Evolutionary conservation across 257 asterid genomes (phyloP).

Genomic region (Solanum chiquidenum): DNA sequence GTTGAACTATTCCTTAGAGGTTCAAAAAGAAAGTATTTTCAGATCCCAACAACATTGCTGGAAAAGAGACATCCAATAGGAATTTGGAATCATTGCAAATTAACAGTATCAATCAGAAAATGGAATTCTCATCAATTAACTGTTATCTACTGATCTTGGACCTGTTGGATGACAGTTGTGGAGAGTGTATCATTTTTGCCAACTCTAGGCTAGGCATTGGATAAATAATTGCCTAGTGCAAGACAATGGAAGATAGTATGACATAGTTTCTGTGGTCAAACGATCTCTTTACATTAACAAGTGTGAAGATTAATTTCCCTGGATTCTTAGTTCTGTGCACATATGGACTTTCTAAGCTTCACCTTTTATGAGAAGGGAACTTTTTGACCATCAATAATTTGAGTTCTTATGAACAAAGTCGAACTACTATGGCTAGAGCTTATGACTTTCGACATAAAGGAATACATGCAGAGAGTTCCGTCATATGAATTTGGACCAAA

Average conservation of each 20-base stretch:
- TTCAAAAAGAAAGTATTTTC: not conserved
- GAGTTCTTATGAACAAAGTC: not conserved
- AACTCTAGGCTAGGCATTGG: not conserved
- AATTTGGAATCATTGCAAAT: not conserved
- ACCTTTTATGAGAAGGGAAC: not conserved
- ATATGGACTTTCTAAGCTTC: not conserved
- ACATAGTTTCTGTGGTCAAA: not conserved
- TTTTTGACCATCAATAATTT: not conserved
- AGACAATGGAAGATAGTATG: not conserved
- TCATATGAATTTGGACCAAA: not conserved
- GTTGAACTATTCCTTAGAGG: not conserved
- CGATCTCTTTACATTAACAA: not conserved
- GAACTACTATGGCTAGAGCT: not conserved
- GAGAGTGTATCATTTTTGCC: not conserved
- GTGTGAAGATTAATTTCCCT: not conserved
- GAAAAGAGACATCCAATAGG: not conserved
- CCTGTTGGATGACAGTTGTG: not conserved
- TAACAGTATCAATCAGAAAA: not conserved
- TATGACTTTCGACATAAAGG: not conserved
- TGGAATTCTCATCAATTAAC: not conserved
- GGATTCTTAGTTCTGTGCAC: not conserved
- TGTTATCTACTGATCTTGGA: not conserved
- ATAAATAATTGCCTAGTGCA: not conserved
- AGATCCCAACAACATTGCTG: not conserved
- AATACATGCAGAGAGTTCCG: not conserved